Evolutionary conservation across 106 monocot species (phyloP), one percentile per base, ranked within the genome.

Genomic region (Dendrobium nobile): DNA sequence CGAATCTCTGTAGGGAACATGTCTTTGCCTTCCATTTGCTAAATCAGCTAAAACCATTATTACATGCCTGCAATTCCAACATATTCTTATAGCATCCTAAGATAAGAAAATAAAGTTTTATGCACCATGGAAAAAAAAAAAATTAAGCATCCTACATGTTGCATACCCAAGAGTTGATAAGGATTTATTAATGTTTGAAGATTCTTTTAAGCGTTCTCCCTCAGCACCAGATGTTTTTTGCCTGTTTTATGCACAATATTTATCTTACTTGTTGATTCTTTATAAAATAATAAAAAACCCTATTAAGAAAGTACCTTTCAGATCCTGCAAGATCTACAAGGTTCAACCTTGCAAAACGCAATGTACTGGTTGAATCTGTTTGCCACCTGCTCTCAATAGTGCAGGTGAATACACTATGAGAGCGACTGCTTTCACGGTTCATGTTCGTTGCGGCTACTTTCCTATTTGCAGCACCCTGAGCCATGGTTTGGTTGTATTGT

Each of bases 241-340:
- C 80, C 96, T 97, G 87, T 80, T 86, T 24, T 65, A 77, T 72
- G 80, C 31, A 74, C 2, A 74, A 44, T 7, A 74, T 24, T 15
- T 20, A 74, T 74, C 20, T 74, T 44, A 19, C 16, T 41, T 10
- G 7, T 4, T 74, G 74, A 74, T 44, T 74, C 19, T 74, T 44
- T 19, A 41, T 13, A n/a, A 74, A 74, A 8, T 20, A 42, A 74
- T 19, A 43, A 16, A 72, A 44, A 78, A 72, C 45, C 43, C 11
- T 27, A 58, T 79, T 17, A 1, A 81, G 24, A 37, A 40, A 16
- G 47, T 79, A 97, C 96, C 96, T 94, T 84, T 94, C 94, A 75
- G 96, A 97, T 19, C 96, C 96, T 84, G 96, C 96, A 75, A 97
- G 86, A 89, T 97, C 96, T 31, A 97, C 96, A 82, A 97, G 89